Percentiles rank a stretch among this genome's conserved stretches.
Conservation (phyloP, 345 rosid genomes). For the Orychophragmus violaceus region DNA sequence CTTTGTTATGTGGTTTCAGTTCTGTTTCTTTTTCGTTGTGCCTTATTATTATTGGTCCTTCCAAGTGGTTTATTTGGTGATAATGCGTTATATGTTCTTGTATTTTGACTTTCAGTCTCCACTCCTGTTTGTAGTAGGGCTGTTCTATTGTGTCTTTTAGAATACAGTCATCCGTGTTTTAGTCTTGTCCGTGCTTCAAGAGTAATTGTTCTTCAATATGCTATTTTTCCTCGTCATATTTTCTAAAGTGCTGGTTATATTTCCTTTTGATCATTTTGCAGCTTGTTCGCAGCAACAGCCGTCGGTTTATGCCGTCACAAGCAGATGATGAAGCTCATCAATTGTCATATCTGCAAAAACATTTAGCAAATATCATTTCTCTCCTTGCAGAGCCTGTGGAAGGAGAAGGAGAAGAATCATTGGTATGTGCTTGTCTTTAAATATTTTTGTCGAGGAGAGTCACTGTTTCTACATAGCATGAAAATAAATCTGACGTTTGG, state of each 20-base stretch:
- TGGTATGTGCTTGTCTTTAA: slow-evolving; percentile 46
- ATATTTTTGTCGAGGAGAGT: background rate
- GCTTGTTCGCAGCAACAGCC: slow-evolving; percentile 98
- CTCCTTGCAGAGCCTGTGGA: slow-evolving; percentile 89
- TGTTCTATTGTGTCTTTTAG: background rate
- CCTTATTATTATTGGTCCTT: background rate
- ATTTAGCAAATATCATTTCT: slow-evolving; percentile 73
- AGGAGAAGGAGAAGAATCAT: slow-evolving; percentile 83
- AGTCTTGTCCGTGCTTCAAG: background rate
- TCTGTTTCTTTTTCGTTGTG: background rate
- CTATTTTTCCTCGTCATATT: background rate
- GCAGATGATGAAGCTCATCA: slow-evolving; percentile 99
- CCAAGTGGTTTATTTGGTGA: background rate
- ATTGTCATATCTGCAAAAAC: slow-evolving; percentile 89
- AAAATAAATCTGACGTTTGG: background rate
- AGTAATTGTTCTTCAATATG: background rate
- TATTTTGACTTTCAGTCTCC: background rate
- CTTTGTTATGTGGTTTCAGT: background rate
- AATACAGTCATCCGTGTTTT: background rate
- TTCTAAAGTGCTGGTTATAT: background rate
- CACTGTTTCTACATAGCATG: background rate
- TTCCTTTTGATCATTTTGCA: slow-evolving; percentile 32
- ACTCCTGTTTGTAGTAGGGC: background rate
- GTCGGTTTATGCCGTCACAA: slow-evolving; percentile 93
- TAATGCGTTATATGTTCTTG: background rate